phyloP scores from a whole-genome alignment of 176 grass and related monocot species.

The Eremochloa ophiuroides region DNA sequence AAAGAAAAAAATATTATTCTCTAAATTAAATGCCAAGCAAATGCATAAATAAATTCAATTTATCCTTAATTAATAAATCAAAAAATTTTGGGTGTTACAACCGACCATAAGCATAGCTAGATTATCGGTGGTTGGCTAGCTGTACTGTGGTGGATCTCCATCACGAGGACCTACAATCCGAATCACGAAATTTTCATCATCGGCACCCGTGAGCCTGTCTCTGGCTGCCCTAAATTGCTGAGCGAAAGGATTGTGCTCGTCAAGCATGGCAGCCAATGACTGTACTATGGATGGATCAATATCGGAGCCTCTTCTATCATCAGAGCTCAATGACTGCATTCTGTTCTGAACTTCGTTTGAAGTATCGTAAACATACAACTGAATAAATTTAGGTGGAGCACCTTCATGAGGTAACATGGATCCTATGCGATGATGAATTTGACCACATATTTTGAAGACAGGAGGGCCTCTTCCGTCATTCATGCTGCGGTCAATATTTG shows the following conservation, averaged over 20 bases:
- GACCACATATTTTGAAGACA: neutral
- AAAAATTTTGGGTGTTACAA: too few species aligned
- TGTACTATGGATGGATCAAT: neutral
- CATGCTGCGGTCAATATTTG: neutral
- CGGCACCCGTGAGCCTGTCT: neutral
- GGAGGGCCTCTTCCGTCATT: neutral
- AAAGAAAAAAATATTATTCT: too few species aligned
- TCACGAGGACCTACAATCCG: too few species aligned
- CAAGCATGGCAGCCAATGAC: rapidly evolving
- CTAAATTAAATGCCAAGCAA: too few species aligned
- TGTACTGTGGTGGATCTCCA: too few species aligned
- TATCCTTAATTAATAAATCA: too few species aligned
- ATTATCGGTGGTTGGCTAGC: too few species aligned
- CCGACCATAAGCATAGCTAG: too few species aligned
- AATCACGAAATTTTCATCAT: neutral
- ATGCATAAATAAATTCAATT: too few species aligned
- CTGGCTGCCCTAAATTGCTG: neutral
- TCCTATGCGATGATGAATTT: neutral
- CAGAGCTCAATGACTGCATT: too few species aligned
- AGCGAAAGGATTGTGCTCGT: neutral
- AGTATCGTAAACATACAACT: neutral
- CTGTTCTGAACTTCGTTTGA: neutral
- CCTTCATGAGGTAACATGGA: neutral
- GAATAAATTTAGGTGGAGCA: neutral
- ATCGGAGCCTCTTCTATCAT: too few species aligned